These are phyloP conservation scores for Rosa multiflora DNA, from an alignment of 306 rosid species.

Conservation along the genomic window DNA sequence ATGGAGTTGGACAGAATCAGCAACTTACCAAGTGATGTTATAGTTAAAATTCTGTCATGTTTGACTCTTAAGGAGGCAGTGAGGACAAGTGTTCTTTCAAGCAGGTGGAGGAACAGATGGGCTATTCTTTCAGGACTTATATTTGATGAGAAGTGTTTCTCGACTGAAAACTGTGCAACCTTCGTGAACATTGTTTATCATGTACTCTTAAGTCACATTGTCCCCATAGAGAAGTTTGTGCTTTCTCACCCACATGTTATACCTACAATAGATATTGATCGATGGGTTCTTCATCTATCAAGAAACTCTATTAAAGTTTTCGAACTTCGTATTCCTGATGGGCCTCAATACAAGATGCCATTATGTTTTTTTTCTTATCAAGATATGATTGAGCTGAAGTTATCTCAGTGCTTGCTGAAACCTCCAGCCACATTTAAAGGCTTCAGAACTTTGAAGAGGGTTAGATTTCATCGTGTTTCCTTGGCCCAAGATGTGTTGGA, in stretches of 20 bases:
- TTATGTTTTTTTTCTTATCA: conserved; percentile 50
- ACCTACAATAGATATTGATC: conserved; percentile 44
- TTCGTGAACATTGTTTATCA: conserved; percentile 47
- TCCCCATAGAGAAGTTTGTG: conserved; percentile 40
- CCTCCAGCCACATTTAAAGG: conserved; percentile 50
- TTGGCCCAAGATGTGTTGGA: conserved; percentile 36
- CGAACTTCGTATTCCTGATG: conserved; percentile 47
- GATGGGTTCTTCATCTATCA: conserved; percentile 49
- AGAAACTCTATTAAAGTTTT: conserved; percentile 43
- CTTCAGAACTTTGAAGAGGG: conserved; percentile 51
- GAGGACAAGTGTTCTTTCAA: conserved; percentile 55
- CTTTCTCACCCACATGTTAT: conserved; percentile 24
- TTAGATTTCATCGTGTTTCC: conserved; percentile 42
- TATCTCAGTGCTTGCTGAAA: conserved; percentile 49
- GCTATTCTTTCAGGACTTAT: conserved; percentile 45
- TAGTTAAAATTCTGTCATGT: conserved; percentile 41
- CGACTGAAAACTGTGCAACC: conserved; percentile 24
- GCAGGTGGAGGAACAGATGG: conserved; percentile 62
- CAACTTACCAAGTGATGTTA: conserved; percentile 43
- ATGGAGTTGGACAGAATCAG: conserved; percentile 46
- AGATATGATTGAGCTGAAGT: conserved; percentile 40
- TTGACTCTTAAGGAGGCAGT: conserved; percentile 54
- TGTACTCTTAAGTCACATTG: conserved; percentile 55
- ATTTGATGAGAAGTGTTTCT: conserved; percentile 35
- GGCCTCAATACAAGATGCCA: conserved; percentile 48